Evolutionary conservation across 2,329 filamentous ascomycete genomes (phyloP), one percentile per base, ranked within the genome.

Genomic region (Curvularia sp.): DNA sequence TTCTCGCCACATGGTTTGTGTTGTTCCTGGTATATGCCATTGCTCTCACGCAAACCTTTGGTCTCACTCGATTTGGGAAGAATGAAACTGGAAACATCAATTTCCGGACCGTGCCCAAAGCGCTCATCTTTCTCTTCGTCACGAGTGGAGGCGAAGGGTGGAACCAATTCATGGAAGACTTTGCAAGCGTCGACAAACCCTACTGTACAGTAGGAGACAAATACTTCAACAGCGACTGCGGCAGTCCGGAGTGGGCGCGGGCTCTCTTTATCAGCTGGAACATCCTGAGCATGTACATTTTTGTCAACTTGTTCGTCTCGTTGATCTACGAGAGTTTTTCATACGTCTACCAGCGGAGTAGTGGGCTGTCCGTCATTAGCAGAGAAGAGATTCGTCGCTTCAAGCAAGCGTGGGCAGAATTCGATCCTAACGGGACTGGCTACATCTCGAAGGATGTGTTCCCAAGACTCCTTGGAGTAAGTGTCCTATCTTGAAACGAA

Each of bases 261-360:
- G 87, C 88, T 32, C 82, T 99, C 9, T 99, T 99, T 80, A 93
- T 98, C 57, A 87, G 90, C 4, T 99, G 95, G 95, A 99, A 99
- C 81, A 94, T 99, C 70, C 85, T 99, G 78, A 98, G 94, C 90
- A 99, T 99, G 95, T 99, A 99, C 80, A 96, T 99, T 71, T 99
- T 99, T 72, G 94, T 98, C 73, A 97, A 94, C 73, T 81, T 99
- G 74, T 99, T 99, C 77, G 94, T 99, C 58, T 99, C 95, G 48
- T 87, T 99, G 75, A 99, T 99, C 68, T 99, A 96, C 80, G 95
- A 99, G 81, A 98, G 93, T 79, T 99, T 99, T 83, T 97, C 93
- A 76, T 99, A 99, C 72, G 95, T 99, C 63, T 99, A 98, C 76
- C 96, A 99, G 80, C 87, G 93, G 63, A 97, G 94, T 60, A 97